Percentiles rank a stretch among this genome's conserved stretches.
These are phyloP conservation scores for Lactarius indigo DNA, from an alignment of 768 basidiomycete genomes.

Conservation along the genomic window DNA sequence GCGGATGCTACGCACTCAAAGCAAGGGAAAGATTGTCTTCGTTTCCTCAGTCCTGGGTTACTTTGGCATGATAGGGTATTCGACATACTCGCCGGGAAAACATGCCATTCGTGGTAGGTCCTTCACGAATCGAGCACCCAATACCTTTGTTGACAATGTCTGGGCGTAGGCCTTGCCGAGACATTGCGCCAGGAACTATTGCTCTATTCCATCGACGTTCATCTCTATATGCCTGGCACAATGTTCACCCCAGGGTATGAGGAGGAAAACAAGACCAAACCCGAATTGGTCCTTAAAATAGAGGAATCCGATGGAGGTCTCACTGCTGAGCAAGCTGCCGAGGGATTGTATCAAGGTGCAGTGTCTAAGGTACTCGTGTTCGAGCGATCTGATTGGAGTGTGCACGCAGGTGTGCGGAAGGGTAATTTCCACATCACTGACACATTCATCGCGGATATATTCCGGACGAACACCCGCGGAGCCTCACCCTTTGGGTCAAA, in stretches of 20 bases:
- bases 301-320: constrained; percentile 68
- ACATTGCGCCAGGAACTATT: constrained; percentile 74
- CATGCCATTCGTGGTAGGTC: constrained; percentile 75
- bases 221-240: constrained; percentile 79
- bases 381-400: not conserved
- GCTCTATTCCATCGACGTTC: constrained; percentile 72
- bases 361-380: not conserved
- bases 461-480: constrained; percentile 66
- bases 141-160: not conserved
- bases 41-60: constrained; percentile 72
- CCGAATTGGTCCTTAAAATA: constrained; percentile 67
- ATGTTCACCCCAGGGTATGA: constrained; percentile 77
- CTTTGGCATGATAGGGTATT: constrained; percentile 74
- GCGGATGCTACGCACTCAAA: constrained; percentile 54
- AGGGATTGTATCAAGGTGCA: constrained; percentile 55
- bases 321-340: constrained; percentile 62
- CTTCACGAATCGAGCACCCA: not conserved
- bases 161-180: constrained; percentile 69
- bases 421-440: constrained; percentile 73
- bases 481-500: constrained; percentile 53
- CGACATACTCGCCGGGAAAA: constrained; percentile 79
- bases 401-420: constrained; percentile 54
- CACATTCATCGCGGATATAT: constrained; percentile 63
- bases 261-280: constrained; percentile 75
- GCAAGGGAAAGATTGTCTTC: constrained; percentile 69